Evolutionary conservation across 2,329 filamentous ascomycete genomes (phyloP).

Genomic region (Xylariaceae sp.): DNA sequence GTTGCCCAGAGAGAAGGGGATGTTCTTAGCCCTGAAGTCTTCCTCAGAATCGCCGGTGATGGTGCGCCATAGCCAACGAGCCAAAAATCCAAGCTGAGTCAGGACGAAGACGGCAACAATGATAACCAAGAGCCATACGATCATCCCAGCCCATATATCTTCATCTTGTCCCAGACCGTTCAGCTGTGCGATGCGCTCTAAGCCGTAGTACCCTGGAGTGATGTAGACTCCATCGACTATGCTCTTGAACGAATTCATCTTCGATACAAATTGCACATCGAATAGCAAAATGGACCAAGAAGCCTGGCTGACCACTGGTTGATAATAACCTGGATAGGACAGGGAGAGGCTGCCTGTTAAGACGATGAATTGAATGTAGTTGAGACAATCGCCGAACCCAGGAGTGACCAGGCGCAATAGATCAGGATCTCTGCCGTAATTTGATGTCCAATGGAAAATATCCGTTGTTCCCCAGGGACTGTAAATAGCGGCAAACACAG

Average conservation of each 20-base stretch:
- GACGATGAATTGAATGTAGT: slow-evolving; percentile 92
- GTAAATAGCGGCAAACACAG: slow-evolving; percentile 76
- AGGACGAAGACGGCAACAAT: slow-evolving; percentile 63
- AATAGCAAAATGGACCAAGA: slow-evolving; percentile 91
- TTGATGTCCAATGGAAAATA: slow-evolving; percentile 94
- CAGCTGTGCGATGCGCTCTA: slow-evolving; percentile 74
- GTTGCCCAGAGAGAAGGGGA: slow-evolving; percentile 79
- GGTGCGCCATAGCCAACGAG: slow-evolving; percentile 71
- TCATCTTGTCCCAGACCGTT: slow-evolving; percentile 71
- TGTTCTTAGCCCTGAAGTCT: slow-evolving; percentile 85
- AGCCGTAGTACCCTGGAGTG: slow-evolving; percentile 71
- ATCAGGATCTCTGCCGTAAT: slow-evolving; percentile 92
- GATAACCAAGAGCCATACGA: slow-evolving; percentile 81
- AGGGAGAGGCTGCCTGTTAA: slow-evolving; percentile 84
- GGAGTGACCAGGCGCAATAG: slow-evolving; percentile 88
- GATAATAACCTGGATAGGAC: slow-evolving; percentile 90
- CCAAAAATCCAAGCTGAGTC: slow-evolving; percentile 71
- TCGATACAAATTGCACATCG: slow-evolving; percentile 80
- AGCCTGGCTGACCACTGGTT: slow-evolving; percentile 81
- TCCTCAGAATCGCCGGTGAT: slow-evolving; percentile 72
- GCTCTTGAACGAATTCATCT: slow-evolving; percentile 60
- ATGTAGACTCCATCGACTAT: slow-evolving; percentile 84
- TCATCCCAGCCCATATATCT: slow-evolving; percentile 93
- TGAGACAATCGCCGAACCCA: slow-evolving; percentile 92
- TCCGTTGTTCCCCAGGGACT: slow-evolving; percentile 93